phyloP scores from a whole-genome alignment of 345 rosid species.

The Mangifera indica region DNA sequence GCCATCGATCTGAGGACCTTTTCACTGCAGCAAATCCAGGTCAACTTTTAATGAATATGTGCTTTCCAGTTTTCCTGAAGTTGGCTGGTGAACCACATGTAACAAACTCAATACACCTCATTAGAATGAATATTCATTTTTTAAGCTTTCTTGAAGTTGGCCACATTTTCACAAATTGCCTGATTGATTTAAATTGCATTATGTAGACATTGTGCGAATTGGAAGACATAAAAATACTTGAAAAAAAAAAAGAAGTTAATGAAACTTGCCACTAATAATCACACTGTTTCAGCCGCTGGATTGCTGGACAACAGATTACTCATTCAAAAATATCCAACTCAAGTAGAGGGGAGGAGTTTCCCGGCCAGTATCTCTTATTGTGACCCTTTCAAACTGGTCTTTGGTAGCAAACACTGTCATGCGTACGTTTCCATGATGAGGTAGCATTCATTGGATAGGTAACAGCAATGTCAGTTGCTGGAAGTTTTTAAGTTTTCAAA shows the following conservation, averaged over 20 bases:
- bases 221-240: slow-evolving; percentile 2
- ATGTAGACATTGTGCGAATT: slow-evolving; percentile 1
- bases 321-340: slow-evolving; percentile 26
- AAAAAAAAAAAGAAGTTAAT: not conserved
- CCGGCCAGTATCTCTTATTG: slow-evolving; percentile 57
- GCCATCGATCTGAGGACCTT: not conserved
- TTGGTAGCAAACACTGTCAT: slow-evolving; percentile 84
- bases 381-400: slow-evolving; percentile 35
- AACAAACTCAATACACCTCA: not conserved
- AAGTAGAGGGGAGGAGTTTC: slow-evolving; percentile 41
- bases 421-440: slow-evolving; percentile 86
- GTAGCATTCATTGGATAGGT: slow-evolving; percentile 66
- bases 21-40: not conserved
- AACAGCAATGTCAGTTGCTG: slow-evolving; percentile 12
- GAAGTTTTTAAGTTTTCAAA: not conserved
- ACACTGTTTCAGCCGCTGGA: slow-evolving; percentile 72
- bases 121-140: not conserved
- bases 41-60: not conserved
- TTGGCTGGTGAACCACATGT: not conserved
- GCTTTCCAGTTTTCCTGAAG: too few relatives aligned
- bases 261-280: slow-evolving; percentile 30
- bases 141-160: not conserved
- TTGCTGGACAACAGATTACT: slow-evolving; percentile 42
- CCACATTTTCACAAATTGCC: not conserved
- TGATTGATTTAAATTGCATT: not conserved